Percentiles rank a stretch among this genome's conserved stretches.
Conservation (phyloP, 2,329 filamentous ascomycete species). For the Escovopsis weberi region DNA sequence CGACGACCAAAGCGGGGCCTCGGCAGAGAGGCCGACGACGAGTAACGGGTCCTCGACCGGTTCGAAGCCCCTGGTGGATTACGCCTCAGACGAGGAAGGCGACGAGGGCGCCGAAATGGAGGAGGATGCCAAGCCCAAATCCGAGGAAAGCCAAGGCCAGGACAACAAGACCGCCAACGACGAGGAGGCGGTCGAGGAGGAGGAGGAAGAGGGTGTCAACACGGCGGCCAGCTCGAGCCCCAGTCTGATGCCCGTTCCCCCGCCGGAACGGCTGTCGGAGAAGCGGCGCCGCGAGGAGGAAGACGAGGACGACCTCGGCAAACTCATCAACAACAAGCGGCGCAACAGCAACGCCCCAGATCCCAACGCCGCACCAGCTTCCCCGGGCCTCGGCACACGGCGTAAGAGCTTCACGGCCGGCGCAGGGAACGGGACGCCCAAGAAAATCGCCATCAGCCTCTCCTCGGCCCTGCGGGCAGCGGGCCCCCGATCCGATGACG, state of each 20-base stretch:
- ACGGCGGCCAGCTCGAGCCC: conserved; percentile 10
- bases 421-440: conserved; percentile 25
- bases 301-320: conserved; percentile 86
- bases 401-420: conserved; percentile 28
- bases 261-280: conserved; percentile 68
- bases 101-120: conserved; percentile 43
- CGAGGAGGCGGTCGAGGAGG: conserved; percentile 10
- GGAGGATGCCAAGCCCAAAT: conserved; percentile 12
- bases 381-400: conserved; percentile 18
- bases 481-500: conserved; percentile 24
- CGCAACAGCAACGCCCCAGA: conserved; percentile 42
- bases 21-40: conserved; percentile 6
- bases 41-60: conserved; percentile 49
- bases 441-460: conserved; percentile 46
- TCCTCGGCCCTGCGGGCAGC: conserved; percentile 30
- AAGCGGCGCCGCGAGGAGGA: conserved; percentile 83
- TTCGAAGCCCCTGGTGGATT: conserved; percentile 71
- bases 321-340: conserved; percentile 54
- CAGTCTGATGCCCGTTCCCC: conserved; percentile 27
- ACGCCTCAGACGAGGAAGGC: conserved; percentile 78
- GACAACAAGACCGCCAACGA: conserved; percentile 9
- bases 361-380: conserved; percentile 19
- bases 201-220: conserved; percentile 18
- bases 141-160: conserved; percentile 15
- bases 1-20: conserved; percentile 20